Evolutionary conservation across 208 protist genomes (phyloP).

Genomic region (Angomonas deanei): DNA sequence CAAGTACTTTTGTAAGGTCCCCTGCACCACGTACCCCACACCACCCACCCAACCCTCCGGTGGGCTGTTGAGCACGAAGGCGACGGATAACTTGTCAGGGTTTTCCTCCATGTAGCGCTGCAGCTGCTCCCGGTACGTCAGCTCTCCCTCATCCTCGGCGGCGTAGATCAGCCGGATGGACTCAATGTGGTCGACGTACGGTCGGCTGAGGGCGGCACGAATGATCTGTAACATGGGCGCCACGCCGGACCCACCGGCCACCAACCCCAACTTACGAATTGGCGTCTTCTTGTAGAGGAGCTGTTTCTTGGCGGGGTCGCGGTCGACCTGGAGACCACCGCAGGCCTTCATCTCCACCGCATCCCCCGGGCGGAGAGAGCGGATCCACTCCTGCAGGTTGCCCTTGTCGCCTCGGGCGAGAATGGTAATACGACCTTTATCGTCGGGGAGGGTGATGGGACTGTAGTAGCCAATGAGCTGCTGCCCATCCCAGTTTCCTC

Average conservation of each 20-base stretch:
- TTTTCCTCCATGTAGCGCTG: slow-evolving; percentile 35
- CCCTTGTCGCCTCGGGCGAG: slow-evolving; percentile 52
- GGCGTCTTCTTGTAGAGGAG: slow-evolving; percentile 60
- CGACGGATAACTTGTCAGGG: slow-evolving; percentile 45
- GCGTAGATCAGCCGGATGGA: slow-evolving; percentile 68
- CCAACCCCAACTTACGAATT: slow-evolving; percentile 47
- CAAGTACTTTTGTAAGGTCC: slow-evolving; percentile 39
- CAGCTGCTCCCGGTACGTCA: slow-evolving; percentile 53
- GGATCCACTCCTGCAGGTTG: slow-evolving; percentile 48
- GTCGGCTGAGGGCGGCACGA: slow-evolving; percentile 66
- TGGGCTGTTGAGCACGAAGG: slow-evolving; percentile 64
- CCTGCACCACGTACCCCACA: slow-evolving; percentile 53
- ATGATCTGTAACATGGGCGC: slow-evolving; percentile 92
- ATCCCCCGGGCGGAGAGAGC: slow-evolving; percentile 55
- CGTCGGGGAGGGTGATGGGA: slow-evolving; percentile 70
- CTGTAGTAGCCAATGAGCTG: slow-evolving; percentile 61
- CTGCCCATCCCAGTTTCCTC: slow-evolving; percentile 42
- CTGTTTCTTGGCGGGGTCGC: slow-evolving; percentile 34
- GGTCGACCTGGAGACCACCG: slow-evolving; percentile 45
- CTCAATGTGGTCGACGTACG: slow-evolving; percentile 42
- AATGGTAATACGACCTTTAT: slow-evolving; percentile 59
- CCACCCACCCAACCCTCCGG: slow-evolving; percentile 58
- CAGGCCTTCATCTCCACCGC: slow-evolving; percentile 75
- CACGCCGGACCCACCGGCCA: slow-evolving; percentile 84
- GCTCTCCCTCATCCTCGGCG: slow-evolving; percentile 47